phyloP scores from a whole-genome alignment of 2,329 filamentous ascomycete genomes.

The Dissoconium aciculare region DNA sequence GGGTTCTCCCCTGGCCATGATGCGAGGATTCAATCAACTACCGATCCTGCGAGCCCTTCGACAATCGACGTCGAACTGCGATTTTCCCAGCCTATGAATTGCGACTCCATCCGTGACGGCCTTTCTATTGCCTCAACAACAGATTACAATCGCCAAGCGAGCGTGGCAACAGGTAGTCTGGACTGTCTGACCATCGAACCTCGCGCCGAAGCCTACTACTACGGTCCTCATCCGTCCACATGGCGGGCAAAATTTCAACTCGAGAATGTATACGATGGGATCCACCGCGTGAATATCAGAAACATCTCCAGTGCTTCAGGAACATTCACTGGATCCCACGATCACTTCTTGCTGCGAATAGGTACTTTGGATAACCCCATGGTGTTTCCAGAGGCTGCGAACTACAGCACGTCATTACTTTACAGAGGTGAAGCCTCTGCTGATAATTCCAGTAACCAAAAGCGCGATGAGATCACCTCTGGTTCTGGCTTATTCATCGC shows the following conservation, averaged over 20 bases:
- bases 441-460: conserved; percentile 6
- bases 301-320: conserved; percentile 36
- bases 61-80: conserved; percentile 38
- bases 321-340: conserved; percentile 37
- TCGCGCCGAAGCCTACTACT: conserved; percentile 26
- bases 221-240: conserved; percentile 38
- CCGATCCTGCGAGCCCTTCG: conserved; percentile 20
- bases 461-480: conserved; percentile 17
- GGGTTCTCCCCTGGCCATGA: conserved; percentile 48
- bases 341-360: conserved; percentile 47
- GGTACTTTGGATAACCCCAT: conserved; percentile 45
- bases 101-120: conserved; percentile 36
- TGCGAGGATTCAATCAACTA: conserved; percentile 37
- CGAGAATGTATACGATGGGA: conserved; percentile 43
- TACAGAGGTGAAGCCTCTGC: conserved; percentile 24
- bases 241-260: conserved; percentile 42
- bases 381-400: conserved; percentile 40
- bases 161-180: conserved; percentile 31
- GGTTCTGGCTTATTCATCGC: conserved; percentile 35
- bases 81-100: conserved; percentile 48
- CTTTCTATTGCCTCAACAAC: conserved; percentile 42
- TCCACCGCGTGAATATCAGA: conserved; percentile 43
- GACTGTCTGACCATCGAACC: conserved; percentile 31
- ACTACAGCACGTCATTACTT: conserved; percentile 43
- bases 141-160: conserved; percentile 29